phyloP scores from a whole-genome alignment of 2,329 filamentous ascomycete species.

The Penicillium frequentans region DNA sequence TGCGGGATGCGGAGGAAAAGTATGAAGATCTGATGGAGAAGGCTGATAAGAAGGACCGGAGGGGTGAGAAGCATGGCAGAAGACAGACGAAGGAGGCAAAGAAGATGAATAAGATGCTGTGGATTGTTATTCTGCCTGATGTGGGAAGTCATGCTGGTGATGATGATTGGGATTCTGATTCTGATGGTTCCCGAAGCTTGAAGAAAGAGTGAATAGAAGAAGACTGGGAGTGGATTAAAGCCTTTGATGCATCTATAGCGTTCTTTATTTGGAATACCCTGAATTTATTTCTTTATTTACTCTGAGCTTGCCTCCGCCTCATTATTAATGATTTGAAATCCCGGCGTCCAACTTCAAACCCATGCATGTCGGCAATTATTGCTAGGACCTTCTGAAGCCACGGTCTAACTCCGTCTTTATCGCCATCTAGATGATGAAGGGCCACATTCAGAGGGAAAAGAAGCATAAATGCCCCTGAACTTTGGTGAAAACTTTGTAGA shows the following conservation, averaged over 20 bases:
- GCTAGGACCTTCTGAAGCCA: conserved; percentile 14
- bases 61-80: not conserved
- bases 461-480: conserved; percentile 13
- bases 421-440: conserved; percentile 6
- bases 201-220: not conserved
- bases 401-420: not conserved
- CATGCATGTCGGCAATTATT: conserved; percentile 14
- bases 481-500: conserved; percentile 7
- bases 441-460: conserved; percentile 16
- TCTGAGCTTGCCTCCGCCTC: not conserved
- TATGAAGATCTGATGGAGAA: not conserved
- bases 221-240: accelerated
- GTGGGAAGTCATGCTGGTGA: not conserved
- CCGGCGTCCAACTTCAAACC: conserved; percentile 12
- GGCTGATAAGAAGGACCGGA: not conserved
- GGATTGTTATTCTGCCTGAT: conserved; percentile 9
- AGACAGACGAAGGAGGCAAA: not conserved
- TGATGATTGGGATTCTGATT: conserved; percentile 11
- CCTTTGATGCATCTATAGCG: not conserved
- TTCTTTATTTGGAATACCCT: not conserved
- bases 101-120: conserved; percentile 7
- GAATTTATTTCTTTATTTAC: not conserved
- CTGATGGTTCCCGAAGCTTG: not conserved
- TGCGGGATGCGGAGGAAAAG: not conserved
- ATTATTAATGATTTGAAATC: conserved; percentile 2